These are phyloP conservation scores for Myotisia sp. DNA, from an alignment of 2,329 filamentous ascomycete species.

Conservation along the genomic window DNA sequence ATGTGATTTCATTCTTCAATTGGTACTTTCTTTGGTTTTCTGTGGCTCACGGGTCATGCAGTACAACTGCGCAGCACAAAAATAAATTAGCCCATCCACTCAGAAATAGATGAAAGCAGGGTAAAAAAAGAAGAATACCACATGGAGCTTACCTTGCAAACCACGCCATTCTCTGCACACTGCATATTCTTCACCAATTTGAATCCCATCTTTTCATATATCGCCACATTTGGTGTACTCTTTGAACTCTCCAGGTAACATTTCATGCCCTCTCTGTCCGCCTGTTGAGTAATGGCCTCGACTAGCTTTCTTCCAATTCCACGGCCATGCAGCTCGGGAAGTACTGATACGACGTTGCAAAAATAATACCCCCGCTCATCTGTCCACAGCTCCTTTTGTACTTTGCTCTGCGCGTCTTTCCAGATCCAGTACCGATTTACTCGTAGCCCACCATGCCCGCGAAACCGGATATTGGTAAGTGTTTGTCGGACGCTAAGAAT, in stretches of 20 bases:
- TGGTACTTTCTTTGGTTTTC: background rate
- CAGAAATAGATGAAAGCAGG: background rate
- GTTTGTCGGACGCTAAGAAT: slow-evolving; percentile 52
- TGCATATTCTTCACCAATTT: slow-evolving; percentile 52
- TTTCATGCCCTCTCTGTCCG: slow-evolving; percentile 48
- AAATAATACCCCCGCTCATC: slow-evolving; percentile 58
- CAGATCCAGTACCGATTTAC: slow-evolving; percentile 56
- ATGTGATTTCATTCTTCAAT: too few relatives aligned
- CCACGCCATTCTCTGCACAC: slow-evolving; percentile 43
- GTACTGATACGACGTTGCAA: slow-evolving; percentile 59
- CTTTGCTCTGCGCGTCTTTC: slow-evolving; percentile 51
- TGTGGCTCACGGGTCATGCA: slow-evolving; percentile 13
- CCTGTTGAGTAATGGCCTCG: slow-evolving; percentile 46
- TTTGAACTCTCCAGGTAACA: slow-evolving; percentile 61
- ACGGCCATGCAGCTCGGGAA: slow-evolving; percentile 49
- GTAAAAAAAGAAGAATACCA: background rate
- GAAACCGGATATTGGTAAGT: slow-evolving; percentile 50
- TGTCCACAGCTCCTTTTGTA: slow-evolving; percentile 49
- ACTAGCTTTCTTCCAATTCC: slow-evolving; percentile 54
- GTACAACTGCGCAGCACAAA: slow-evolving; percentile 9
- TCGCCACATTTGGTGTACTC: slow-evolving; percentile 52
- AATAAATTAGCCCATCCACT: background rate
- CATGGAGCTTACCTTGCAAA: slow-evolving; percentile 30
- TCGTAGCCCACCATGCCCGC: slow-evolving; percentile 52
- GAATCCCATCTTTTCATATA: slow-evolving; percentile 59